These are phyloP conservation scores for Chlorella vulgaris DNA, from an alignment of 139 green algal species.

Conservation along the genomic window DNA sequence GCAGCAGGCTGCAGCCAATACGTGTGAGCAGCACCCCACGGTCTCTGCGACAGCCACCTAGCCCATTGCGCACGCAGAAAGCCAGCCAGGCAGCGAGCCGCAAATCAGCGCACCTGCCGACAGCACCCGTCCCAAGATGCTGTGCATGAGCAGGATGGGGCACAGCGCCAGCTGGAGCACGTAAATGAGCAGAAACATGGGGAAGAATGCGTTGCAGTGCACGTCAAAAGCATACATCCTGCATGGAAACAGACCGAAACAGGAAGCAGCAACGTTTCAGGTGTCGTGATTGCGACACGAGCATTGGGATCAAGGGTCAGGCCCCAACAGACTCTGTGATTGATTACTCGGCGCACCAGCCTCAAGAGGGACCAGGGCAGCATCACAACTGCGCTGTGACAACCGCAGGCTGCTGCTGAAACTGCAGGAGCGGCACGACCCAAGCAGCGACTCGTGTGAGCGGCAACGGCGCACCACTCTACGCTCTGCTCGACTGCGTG, in stretches of 20 bases:
- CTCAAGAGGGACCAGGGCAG: background rate
- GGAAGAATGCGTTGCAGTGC: slow-evolving; percentile 98
- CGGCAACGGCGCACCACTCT: slow-evolving; percentile 73
- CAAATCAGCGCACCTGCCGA: slow-evolving; percentile 15
- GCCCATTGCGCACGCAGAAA: no score
- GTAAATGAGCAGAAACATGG: slow-evolving; percentile 88
- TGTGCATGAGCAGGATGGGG: slow-evolving; percentile 20
- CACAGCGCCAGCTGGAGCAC: slow-evolving; percentile 37
- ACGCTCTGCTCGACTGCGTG: slow-evolving; percentile 91
- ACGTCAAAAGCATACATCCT: slow-evolving; percentile 98
- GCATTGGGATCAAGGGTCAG: no score
- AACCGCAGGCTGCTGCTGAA: no score
- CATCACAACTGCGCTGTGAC: background rate
- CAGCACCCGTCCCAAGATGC: background rate
- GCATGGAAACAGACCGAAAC: background rate
- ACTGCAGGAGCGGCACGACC: background rate
- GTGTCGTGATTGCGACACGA: no score
- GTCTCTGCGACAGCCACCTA: no score
- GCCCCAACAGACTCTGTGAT: no score
- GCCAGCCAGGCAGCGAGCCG: no score
- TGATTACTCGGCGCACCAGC: no score
- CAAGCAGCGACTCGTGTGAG: no score
- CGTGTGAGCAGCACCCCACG: no score
- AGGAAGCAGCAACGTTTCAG: background rate
- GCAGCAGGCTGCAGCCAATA: no score